Conservation (phyloP, 2,329 filamentous ascomycete species). For the Xylariaceae sp. region DNA sequence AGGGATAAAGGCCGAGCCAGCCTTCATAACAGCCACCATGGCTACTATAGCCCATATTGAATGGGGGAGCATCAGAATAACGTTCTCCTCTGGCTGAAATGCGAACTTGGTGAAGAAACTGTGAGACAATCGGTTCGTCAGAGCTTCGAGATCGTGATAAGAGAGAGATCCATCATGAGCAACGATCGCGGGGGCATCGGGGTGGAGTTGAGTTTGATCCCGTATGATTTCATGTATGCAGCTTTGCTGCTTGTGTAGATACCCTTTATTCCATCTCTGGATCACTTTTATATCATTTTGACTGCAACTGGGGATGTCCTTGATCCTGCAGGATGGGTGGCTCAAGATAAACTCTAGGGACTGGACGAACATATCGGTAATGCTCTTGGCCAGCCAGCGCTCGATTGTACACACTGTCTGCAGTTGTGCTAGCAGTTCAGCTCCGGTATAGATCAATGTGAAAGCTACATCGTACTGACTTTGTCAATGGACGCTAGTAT, state of each 20-base stretch:
- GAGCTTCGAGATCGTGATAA: neutral
- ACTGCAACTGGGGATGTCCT: slow-evolving; percentile 6
- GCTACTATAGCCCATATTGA: slow-evolving; percentile 9
- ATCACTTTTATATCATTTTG: neutral
- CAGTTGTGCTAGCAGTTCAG: neutral
- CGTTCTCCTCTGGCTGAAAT: slow-evolving; percentile 5
- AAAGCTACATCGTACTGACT: neutral
- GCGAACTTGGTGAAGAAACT: neutral
- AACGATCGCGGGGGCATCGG: neutral
- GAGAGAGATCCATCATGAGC: slow-evolving; percentile 6
- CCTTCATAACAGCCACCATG: slow-evolving; percentile 16
- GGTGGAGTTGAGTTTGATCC: neutral
- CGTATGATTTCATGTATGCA: slow-evolving; percentile 12
- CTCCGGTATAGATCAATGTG: neutral
- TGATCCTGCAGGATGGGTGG: neutral
- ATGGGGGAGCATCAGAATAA: slow-evolving; percentile 7
- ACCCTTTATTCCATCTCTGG: slow-evolving; percentile 7
- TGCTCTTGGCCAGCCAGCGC: neutral
- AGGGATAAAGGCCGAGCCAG: slow-evolving; percentile 10
- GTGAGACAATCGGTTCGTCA: neutral
- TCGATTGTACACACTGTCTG: neutral
- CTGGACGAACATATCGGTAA: neutral
- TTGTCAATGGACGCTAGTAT: neutral
- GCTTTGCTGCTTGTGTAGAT: slow-evolving; percentile 3
- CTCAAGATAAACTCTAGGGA: slow-evolving; percentile 1